These are phyloP conservation scores for Climacium dendroides DNA, from an alignment of 225 moss, liverwort and hornwort genomes.

Conservation along the genomic window DNA sequence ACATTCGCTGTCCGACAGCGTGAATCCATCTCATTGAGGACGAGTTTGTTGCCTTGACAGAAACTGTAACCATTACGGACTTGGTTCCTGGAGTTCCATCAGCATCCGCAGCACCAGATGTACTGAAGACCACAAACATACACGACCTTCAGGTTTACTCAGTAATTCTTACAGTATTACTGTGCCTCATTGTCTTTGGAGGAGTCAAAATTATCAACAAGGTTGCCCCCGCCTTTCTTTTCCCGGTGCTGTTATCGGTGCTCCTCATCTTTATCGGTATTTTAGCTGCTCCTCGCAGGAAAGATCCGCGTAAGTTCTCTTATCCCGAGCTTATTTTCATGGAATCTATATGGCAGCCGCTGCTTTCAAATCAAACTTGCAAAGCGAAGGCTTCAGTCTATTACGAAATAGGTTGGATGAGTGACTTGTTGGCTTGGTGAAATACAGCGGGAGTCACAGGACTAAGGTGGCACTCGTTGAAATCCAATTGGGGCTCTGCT, in stretches of 20 bases:
- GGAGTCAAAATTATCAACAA: conserved; percentile 99
- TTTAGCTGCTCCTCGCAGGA: conserved; percentile 65
- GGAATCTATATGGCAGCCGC: neutral
- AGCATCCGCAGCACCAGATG: conserved; percentile 41
- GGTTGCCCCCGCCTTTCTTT: conserved; percentile 90
- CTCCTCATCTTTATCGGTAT: conserved; percentile 89
- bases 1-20: neutral
- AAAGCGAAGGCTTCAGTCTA: neutral
- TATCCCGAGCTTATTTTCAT: neutral
- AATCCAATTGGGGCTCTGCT: conserved; percentile 79
- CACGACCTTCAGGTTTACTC: conserved; percentile 97
- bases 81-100: conserved; percentile 56
- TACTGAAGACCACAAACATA: conserved; percentile 73
- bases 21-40: neutral
- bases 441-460: conserved; percentile 71
- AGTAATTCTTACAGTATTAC: conserved; percentile 83
- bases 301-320: conserved; percentile 52
- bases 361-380: neutral
- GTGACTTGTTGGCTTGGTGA: conserved; percentile 7
- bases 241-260: conserved; percentile 84
- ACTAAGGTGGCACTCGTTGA: conserved; percentile 58
- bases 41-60: conserved; percentile 23
- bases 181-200: conserved; percentile 94
- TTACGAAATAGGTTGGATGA: neutral
- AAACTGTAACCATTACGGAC: conserved; percentile 50